Evolutionary conservation across 257 asterid genomes (phyloP), one percentile per base, ranked within the genome.

Genomic region (Craterostigma plantagineum): DNA sequence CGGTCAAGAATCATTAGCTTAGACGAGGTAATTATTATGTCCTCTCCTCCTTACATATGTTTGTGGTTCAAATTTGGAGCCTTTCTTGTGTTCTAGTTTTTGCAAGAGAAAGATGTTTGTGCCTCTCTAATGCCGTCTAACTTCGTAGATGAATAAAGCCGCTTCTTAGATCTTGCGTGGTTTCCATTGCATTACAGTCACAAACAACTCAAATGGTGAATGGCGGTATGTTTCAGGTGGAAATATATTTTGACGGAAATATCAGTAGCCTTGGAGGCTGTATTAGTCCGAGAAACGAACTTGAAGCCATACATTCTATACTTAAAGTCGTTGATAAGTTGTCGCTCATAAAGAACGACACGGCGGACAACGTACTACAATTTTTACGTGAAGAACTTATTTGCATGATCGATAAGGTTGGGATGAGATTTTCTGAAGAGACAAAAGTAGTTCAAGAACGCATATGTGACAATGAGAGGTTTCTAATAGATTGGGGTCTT

Each of bases 221-320:
- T 23, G 30, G 6, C 6, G 30, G 30, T 51, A 34, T 59, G 56
- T 45, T 68, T 67, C 81, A 87, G 97, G 72, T 73, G 46, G 95
- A 87, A 47, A 62, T 87, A 34, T 87, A 87, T 57, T 87, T 87
- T 56, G 58, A 48, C 34, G 87, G 79, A 57, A 68, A 73, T 60
- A 16, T 33, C 17, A 27, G 35, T 46, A 49, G 55, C 63, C 55
- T 57, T 36, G 57, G 61, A 30, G 61, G 48, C 48, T 62, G 60
- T 60, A 52, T 14, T 57, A 76, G 76, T 63, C 92, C 93, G 43
- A 73, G 81, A 65, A 79, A 82, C 66, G 97, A 87, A 59, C 66
- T 87, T 52, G 85, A 78, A 60, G 83, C 95, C 43, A 77, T 82
- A 48, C 68, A 68, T 65, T 72, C 66, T 43, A 56, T 82, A 48